phyloP scores from a whole-genome alignment of 1,284 basidiomycete species.

The Cutaneotrichosporon mucoides region DNA sequence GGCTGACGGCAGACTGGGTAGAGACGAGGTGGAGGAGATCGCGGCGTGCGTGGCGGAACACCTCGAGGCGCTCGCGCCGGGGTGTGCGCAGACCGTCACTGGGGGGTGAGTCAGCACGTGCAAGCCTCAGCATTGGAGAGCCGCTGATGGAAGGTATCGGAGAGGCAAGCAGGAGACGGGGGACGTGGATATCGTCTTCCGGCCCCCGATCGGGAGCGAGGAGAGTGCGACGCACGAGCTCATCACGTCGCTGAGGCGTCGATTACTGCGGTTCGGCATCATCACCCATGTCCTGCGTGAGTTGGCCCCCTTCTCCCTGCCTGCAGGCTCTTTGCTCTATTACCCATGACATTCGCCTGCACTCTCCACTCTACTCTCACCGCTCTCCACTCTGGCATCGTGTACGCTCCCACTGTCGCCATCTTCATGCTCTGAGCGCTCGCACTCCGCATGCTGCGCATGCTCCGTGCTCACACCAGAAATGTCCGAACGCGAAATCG shows the following conservation, averaged over 20 bases:
- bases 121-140: background rate
- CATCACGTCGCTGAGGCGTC: slow-evolving; percentile 30
- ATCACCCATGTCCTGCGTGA: slow-evolving; percentile 48
- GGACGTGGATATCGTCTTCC: slow-evolving; percentile 48
- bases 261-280: slow-evolving; percentile 34
- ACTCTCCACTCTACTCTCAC: too few relatives aligned
- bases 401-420: too few relatives aligned
- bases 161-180: slow-evolving; percentile 42
- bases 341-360: too few relatives aligned
- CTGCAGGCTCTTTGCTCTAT: too few relatives aligned
- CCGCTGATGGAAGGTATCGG: slow-evolving; percentile 31
- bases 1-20: slow-evolving; percentile 31
- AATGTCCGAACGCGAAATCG: slow-evolving; percentile 23
- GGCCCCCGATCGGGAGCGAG: slow-evolving; percentile 23
- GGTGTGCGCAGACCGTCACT: slow-evolving; percentile 39
- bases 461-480: slow-evolving; percentile 19
- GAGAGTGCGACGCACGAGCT: slow-evolving; percentile 27
- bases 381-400: too few relatives aligned
- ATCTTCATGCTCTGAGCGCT: background rate
- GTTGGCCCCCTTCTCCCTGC: slow-evolving; percentile 2
- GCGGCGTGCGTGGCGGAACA: slow-evolving; percentile 38
- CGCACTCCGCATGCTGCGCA: background rate
- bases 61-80: slow-evolving; percentile 36
- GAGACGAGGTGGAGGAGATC: slow-evolving; percentile 45
- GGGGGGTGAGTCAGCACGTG: slow-evolving; percentile 43